Evolutionary conservation across 305 asterid species (phyloP), one percentile per base, ranked within the genome.

Genomic region (Galium porrigens): DNA sequence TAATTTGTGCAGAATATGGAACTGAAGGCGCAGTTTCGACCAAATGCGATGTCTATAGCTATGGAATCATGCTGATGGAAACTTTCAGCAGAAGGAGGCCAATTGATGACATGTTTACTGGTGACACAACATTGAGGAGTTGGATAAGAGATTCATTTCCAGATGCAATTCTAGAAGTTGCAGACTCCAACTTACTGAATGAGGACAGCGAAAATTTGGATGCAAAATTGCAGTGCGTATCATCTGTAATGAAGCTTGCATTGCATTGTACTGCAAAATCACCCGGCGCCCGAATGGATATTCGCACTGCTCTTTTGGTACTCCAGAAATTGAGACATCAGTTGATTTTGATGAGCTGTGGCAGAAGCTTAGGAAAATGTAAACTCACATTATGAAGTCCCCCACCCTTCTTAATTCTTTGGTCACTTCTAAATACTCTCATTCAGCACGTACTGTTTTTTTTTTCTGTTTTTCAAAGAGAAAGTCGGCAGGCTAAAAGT

Each of bases 11-110:
- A 69, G 73, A 68, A 18, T 61, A 69, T 41, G 73, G 73, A 37
- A 9, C 11, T 3, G 73, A 61, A 36, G 68, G 73, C 34, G 1
- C 42, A 6, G 72, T 68, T 29, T 68, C 67, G 15, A 36, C 61
- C 1, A 68, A 68, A 25, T 58, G 60, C 14, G 72, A 68, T 6
- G 65, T 59, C 1, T 65, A 54, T 37, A 18, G 63, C 29, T 67
- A 29, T 12, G 79, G 81, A 4, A 69, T 76, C 44, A 39, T 72
- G 61, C 29, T 76, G 72, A 76, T 79, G 78, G 79, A 76, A 59
- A 71, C 74, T 30, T 71, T 74, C 42, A 61, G 77, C 2, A 54
- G 82, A 58, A 63, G 14, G 61, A 80, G 42, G 41, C 80, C 84
- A 1, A 74, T 69, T 12, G 78, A 74, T 62, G 80, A 72, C 11